Base-by-base conservation (phyloP, 768 basidiomycete species). In the Leucosporidium creatinivorum region DNA sequence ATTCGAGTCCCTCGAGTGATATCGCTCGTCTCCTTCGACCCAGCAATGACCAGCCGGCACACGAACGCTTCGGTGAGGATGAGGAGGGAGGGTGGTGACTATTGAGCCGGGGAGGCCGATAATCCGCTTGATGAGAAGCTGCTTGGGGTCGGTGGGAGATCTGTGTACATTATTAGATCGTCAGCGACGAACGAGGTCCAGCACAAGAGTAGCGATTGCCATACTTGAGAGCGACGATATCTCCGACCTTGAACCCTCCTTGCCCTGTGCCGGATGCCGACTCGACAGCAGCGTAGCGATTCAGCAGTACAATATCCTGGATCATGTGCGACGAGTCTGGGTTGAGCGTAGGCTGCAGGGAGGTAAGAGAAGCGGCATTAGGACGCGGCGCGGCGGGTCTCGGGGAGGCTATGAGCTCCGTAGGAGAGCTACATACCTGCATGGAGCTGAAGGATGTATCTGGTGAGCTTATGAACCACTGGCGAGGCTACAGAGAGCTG, bases 1-100 rank as follows among this genome's bases (percentile, higher is more conserved):
- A 48, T 73, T 76, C 49, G 61, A 63, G 57, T 76, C 75, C 21
- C 73, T 47, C 23, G 68, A 61, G 47, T 74, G 73, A 47, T 61
- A 74, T 33, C 67, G 66, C 44, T 76, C 73, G 63, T 76, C 75
- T 18, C 75, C 75, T 55, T 76, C 75, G 47, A 76, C 64, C 72
- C 72, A 73, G 52, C 68, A 69, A 25, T 63, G 57, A 13, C 69
- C 72, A 13, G 51, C 36, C 12, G 69, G 72, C 4, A 70, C 36
- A 10, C 69, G 62, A 0, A 73, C 64, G 48, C 28, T n/a, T 19
- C 19, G 49, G 48, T 18, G 30, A 9, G 49, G 31, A 15, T 28
- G 39, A 13, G 73, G 71, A 5, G 67, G 61, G 21, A 70, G 61
- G 0, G 72, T 73, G 51, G 58, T 59, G 28, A 76, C 75, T 60